phyloP scores from a whole-genome alignment of 495 filamentous ascomycete species.

The Podospora conica region DNA sequence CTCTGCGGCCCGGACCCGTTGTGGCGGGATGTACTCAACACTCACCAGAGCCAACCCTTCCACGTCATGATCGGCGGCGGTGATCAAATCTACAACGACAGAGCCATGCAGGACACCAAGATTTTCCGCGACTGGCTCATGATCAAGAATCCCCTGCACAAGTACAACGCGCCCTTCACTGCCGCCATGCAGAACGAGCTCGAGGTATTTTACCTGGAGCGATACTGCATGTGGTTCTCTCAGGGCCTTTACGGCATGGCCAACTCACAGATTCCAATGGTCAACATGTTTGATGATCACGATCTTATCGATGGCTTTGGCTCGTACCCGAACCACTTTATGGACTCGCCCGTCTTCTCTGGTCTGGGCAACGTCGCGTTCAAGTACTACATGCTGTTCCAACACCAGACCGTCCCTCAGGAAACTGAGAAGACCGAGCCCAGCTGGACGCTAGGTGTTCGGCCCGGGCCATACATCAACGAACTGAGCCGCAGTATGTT shows the following conservation, averaged over 20 bases:
- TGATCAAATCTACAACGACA: slow-evolving; percentile 95
- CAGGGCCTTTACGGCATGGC: slow-evolving; percentile 91
- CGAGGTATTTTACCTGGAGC: slow-evolving; percentile 77
- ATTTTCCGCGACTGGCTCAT: slow-evolving; percentile 77
- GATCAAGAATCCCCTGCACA: slow-evolving; percentile 72
- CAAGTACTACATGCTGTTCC: slow-evolving; percentile 98
- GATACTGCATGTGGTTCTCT: slow-evolving; percentile 88
- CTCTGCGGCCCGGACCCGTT: slow-evolving; percentile 91
- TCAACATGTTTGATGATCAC: slow-evolving; percentile 97
- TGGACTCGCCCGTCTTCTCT: slow-evolving; percentile 83
- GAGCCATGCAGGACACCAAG: slow-evolving; percentile 61
- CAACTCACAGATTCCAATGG: slow-evolving; percentile 92
- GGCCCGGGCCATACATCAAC: slow-evolving; percentile 84
- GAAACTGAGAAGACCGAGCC: slow-evolving; percentile 79
- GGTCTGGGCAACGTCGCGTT: slow-evolving; percentile 87
- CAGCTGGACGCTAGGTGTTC: slow-evolving; percentile 78
- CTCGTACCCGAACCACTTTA: slow-evolving; percentile 86
- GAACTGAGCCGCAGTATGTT: slow-evolving; percentile 81
- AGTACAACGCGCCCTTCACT: slow-evolving; percentile 67
- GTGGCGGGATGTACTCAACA: slow-evolving; percentile 93
- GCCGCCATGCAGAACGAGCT: slow-evolving; percentile 75
- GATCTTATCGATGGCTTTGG: slow-evolving; percentile 97
- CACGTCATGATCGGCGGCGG: slow-evolving; percentile 98
- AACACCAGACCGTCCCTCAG: slow-evolving; percentile 79
- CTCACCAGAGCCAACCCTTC: slow-evolving; percentile 86